Evolutionary conservation across 345 rosid genomes (phyloP), one percentile per base, ranked within the genome.

Genomic region (Eucalyptus marginata): DNA sequence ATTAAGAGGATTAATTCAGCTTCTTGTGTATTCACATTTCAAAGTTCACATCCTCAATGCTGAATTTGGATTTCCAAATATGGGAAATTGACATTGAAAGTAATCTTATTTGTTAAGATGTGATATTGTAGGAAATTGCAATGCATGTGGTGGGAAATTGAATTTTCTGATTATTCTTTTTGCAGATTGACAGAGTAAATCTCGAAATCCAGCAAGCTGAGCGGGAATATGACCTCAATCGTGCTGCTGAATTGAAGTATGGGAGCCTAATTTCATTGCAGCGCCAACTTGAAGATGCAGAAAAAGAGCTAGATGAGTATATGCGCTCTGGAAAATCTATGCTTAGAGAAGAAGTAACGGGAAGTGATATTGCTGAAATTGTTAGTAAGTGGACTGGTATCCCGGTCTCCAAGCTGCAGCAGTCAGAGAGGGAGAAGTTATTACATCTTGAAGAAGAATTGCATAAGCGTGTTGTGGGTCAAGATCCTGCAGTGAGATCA

Each of bases 371-470:
- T 80, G 99, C 99, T 33, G 99, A 98, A 93, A 93, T 98, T 86
- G 98, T 98, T 58, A 96, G 99, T 87, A 98, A 95, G 89, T 98
- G 99, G 99, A 98, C 99, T 3, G 99, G 99, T 68, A 96, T 98
- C 88, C 99, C 99, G 3, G 94, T 98, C 27, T 96, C 99, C 27
- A 98, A 98, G 93, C 99, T 98, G 88, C 97, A 98, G 86, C 99
- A 98, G 88, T 96, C 99, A 3, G 99, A 97, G 89, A 95, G 94
- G 92, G 99, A 98, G 84, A 98, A 98, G 87, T 92, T 98, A 50
- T 86, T 97, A 88, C 95, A 95, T 93, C 91, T 98, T 90, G 99
- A 97, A 90, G 99, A 98, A 88, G 98, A 95, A 90, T 87, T 98
- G 91, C 99, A 98, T 92, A 95, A 93, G 89, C 98, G 98, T 40